Conservation (phyloP, 1,284 basidiomycete species). For the Nidula niveotomentosa region DNA sequence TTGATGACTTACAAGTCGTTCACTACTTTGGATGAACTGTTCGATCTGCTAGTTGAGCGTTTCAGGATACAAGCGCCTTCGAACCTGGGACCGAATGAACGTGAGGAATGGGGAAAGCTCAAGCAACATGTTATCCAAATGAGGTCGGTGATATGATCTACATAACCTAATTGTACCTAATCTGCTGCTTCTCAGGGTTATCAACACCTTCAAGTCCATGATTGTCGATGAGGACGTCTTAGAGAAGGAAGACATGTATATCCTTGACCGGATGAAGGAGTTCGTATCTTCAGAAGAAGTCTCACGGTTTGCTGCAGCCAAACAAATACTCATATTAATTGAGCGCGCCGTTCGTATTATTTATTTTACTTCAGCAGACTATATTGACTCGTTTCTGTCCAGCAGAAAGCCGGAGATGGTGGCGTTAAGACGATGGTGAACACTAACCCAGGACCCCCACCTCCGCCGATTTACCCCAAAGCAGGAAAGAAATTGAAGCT, state of each 20-base stretch:
- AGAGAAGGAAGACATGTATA: slow-evolving; percentile 79
- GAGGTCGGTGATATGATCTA: slow-evolving; percentile 54
- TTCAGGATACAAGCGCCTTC: slow-evolving; percentile 82
- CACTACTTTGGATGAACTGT: slow-evolving; percentile 82
- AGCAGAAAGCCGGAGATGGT: slow-evolving; percentile 58
- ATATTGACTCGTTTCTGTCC: slow-evolving; percentile 9
- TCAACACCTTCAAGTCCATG: slow-evolving; percentile 85
- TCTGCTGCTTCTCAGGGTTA: slow-evolving; percentile 49
- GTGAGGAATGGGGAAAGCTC: slow-evolving; percentile 81
- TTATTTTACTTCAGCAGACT: not conserved
- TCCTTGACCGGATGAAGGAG: slow-evolving; percentile 76
- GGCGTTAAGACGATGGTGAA: slow-evolving; percentile 50
- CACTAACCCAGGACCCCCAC: slow-evolving; percentile 54
- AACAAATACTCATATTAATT: slow-evolving; percentile 71
- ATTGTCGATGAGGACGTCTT: slow-evolving; percentile 78
- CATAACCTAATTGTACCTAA: slow-evolving; percentile 1
- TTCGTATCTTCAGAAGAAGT: slow-evolving; percentile 75
- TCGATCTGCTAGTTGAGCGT: slow-evolving; percentile 83
- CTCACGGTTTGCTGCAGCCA: slow-evolving; percentile 63
- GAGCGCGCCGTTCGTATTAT: slow-evolving; percentile 67
- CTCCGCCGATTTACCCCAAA: slow-evolving; percentile 79
- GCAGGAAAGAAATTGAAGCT: slow-evolving; percentile 77
- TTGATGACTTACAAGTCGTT: slow-evolving; percentile 98
- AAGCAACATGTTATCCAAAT: slow-evolving; percentile 91
- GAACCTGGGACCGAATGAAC: slow-evolving; percentile 63